These are phyloP conservation scores for Thalassiosira livingstoniorum DNA, from an alignment of 352 stramenopile genomes.

Conservation along the genomic window DNA sequence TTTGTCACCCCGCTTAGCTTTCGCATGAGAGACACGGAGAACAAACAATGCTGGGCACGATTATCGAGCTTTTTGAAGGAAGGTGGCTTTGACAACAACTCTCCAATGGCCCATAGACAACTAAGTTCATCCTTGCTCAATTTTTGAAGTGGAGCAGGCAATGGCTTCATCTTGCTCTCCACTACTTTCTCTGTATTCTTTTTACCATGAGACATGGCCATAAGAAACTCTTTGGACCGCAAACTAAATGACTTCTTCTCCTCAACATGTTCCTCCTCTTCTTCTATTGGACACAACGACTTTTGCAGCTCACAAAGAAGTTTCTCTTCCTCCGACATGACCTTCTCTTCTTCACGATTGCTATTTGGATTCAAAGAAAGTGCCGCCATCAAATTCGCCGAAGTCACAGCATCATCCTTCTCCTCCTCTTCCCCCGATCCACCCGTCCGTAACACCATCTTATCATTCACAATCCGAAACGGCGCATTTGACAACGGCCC, in stretches of 20 bases:
- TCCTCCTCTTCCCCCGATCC: conserved; percentile 25
- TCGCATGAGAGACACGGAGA: conserved; percentile 60
- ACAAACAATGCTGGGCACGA: conserved; percentile 64
- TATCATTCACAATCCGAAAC: conserved; percentile 54
- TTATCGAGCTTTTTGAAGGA: conserved; percentile 74
- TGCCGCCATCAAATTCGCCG: conserved; percentile 44
- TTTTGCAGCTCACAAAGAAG: conserved; percentile 49
- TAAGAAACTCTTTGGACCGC: conserved; percentile 50
- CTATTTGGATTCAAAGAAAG: conserved; percentile 29
- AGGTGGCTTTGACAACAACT: conserved; percentile 66
- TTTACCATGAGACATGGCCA: conserved; percentile 40
- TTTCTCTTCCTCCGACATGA: conserved; percentile 36
- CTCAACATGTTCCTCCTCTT: conserved; percentile 14
- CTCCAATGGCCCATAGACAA: conserved; percentile 74
- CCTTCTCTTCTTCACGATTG: no score
- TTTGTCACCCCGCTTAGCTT: conserved; percentile 30
- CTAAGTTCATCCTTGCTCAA: conserved; percentile 67
- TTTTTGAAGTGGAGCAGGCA: conserved; percentile 57
- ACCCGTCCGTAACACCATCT: conserved; percentile 26
- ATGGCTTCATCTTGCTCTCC: conserved; percentile 15
- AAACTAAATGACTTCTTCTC: not conserved
- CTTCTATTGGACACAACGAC: conserved; percentile 24
- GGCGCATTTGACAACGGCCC: conserved; percentile 62
- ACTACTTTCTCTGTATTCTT: conserved; percentile 11
- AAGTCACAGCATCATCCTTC: conserved; percentile 38